Conservation (phyloP, 2,329 filamentous ascomycete species). For the Pseudopyrenochaeta lycopersici region DNA sequence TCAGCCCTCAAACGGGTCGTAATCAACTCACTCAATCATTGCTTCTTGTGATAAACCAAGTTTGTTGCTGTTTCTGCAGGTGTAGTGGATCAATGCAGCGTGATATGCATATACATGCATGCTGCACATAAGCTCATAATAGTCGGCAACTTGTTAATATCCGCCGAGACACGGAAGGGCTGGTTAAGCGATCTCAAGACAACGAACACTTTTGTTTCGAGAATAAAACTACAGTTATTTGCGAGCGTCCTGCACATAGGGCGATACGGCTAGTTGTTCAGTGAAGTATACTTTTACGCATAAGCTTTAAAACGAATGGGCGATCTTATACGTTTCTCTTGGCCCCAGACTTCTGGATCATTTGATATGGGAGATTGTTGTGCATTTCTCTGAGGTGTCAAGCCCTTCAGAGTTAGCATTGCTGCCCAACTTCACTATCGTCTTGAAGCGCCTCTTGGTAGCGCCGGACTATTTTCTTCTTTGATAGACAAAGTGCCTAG, state of each 20-base stretch:
- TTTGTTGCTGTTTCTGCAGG: background rate
- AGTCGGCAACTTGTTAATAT: background rate
- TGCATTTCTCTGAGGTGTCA: background rate
- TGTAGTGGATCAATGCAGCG: slow-evolving; percentile 12
- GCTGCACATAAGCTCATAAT: slow-evolving; percentile 5
- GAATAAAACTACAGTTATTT: background rate
- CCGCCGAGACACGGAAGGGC: background rate
- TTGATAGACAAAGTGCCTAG: background rate
- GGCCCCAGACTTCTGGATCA: background rate
- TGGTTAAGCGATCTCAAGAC: background rate
- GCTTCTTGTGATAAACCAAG: background rate
- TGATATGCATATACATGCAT: slow-evolving; percentile 21
- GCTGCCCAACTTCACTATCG: slow-evolving; percentile 12
- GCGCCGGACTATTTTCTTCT: slow-evolving; percentile 1
- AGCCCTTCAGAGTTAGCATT: background rate
- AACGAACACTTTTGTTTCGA: background rate
- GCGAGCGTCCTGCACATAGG: no score
- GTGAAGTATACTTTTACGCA: no score
- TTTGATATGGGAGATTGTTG: background rate
- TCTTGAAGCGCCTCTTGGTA: background rate
- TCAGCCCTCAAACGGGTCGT: background rate
- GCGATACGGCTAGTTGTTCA: no score
- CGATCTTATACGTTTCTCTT: background rate
- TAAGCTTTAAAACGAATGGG: background rate
- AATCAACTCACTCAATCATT: background rate